phyloP scores from a whole-genome alignment of 2,329 filamentous ascomycete genomes.

The Aspergillus fischeri region DNA sequence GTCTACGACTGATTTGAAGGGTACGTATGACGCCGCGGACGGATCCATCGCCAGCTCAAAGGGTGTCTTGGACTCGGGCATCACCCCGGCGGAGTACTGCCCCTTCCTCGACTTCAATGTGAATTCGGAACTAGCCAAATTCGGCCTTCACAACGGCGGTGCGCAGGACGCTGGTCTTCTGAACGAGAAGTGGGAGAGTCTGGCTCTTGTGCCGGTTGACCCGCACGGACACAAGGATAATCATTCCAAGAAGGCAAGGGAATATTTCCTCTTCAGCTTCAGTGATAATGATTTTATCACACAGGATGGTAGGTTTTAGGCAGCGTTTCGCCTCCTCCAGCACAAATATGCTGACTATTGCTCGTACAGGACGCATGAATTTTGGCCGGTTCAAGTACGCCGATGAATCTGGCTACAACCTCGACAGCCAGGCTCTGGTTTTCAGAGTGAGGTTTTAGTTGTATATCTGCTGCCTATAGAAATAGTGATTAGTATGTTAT shows the following conservation, averaged over 20 bases:
- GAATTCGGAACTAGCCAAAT: constrained; percentile 60
- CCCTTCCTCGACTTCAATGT: constrained; percentile 66
- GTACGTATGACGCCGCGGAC: constrained; percentile 35
- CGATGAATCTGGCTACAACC: constrained; percentile 54
- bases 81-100: constrained; percentile 60
- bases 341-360: constrained; percentile 5
- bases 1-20: constrained; percentile 58
- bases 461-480: background rate
- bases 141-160: constrained; percentile 66
- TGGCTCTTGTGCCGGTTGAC: constrained; percentile 60
- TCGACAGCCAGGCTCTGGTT: constrained; percentile 61
- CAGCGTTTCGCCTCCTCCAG: background rate
- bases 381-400: constrained; percentile 53
- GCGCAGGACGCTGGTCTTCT: constrained; percentile 54
- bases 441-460: constrained; percentile 41
- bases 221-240: constrained; percentile 26
- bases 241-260: constrained; percentile 40
- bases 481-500: background rate
- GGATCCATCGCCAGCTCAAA: constrained; percentile 46
- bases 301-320: constrained; percentile 52
- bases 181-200: constrained; percentile 75
- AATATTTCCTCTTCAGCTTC: constrained; percentile 65
- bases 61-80: constrained; percentile 51
- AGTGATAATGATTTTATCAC: constrained; percentile 75
- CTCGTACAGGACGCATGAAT: constrained; percentile 50